Evolutionary conservation across 257 asterid species (phyloP).

Genomic region (Capsicum chinense): DNA sequence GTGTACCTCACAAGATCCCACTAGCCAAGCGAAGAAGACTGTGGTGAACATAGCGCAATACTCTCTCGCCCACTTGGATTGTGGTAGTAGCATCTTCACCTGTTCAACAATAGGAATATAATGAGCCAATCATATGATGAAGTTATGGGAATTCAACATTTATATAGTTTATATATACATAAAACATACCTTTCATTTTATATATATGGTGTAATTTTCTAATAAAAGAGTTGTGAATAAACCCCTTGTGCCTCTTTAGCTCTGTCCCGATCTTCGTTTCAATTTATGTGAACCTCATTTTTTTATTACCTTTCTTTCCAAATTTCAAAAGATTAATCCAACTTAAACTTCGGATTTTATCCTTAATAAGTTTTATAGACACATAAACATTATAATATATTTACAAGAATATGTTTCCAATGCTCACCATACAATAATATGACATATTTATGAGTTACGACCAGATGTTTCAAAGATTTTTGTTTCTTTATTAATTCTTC

Average conservation of each 20-base stretch:
- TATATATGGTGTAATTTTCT: background rate
- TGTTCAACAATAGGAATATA: constrained; percentile 28
- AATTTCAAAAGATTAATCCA: background rate
- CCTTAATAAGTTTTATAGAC: background rate
- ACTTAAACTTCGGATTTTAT: background rate
- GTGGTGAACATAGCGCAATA: constrained; percentile 76
- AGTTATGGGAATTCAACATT: background rate
- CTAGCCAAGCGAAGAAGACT: constrained; percentile 80
- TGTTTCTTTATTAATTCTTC: too few species aligned
- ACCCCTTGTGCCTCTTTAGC: background rate
- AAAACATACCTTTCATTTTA: background rate
- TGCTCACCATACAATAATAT: background rate
- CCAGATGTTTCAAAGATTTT: background rate
- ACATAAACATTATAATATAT: background rate
- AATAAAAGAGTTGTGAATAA: background rate
- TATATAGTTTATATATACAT: background rate
- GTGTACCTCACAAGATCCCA: constrained; percentile 88
- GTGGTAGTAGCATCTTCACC: constrained; percentile 63
- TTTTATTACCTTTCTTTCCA: too few species aligned
- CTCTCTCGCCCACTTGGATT: constrained; percentile 66
- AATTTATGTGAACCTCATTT: background rate
- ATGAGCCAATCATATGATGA: background rate
- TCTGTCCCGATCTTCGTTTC: background rate
- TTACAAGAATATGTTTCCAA: background rate
- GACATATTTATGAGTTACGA: background rate